Evolutionary conservation across 2,329 filamentous ascomycete species (phyloP).

Genomic region (Ophiostoma sp.): DNA sequence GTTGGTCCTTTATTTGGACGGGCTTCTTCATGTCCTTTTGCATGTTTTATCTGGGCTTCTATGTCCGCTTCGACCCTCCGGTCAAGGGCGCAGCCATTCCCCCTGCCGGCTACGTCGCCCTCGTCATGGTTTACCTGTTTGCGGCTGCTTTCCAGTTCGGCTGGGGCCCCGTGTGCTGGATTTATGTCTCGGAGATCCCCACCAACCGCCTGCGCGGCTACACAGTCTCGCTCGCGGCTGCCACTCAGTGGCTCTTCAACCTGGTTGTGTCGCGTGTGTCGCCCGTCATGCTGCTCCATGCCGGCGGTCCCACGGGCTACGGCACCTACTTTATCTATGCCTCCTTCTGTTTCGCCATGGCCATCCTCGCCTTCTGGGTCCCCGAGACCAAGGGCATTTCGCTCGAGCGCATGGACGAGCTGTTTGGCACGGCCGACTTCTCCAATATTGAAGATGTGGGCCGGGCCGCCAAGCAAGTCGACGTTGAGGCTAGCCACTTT

Average conservation of each 20-base stretch:
- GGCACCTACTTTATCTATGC: slow-evolving; percentile 61
- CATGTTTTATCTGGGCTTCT: slow-evolving; percentile 65
- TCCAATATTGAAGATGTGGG: slow-evolving; percentile 31
- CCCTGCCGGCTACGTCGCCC: slow-evolving; percentile 52
- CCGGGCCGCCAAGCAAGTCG: slow-evolving; percentile 24
- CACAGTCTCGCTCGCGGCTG: slow-evolving; percentile 62
- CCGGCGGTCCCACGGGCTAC: slow-evolving; percentile 32
- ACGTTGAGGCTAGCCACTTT: slow-evolving; percentile 22
- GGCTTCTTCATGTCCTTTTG: slow-evolving; percentile 34
- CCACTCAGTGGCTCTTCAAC: slow-evolving; percentile 66
- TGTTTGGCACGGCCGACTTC: slow-evolving; percentile 33
- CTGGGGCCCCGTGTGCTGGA: slow-evolving; percentile 67
- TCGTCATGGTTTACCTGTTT: slow-evolving; percentile 65
- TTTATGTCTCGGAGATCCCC: slow-evolving; percentile 60
- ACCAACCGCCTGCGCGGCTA: slow-evolving; percentile 58
- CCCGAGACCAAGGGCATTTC: slow-evolving; percentile 34
- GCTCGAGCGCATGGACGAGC: slow-evolving; percentile 35
- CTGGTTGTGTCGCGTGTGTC: slow-evolving; percentile 62
- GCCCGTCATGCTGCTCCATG: slow-evolving; percentile 57
- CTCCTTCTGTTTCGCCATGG: slow-evolving; percentile 58
- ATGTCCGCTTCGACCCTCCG: slow-evolving; percentile 51
- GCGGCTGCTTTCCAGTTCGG: slow-evolving; percentile 61
- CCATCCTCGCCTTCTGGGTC: slow-evolving; percentile 38
- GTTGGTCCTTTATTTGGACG: slow-evolving; percentile 59
- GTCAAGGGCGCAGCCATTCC: slow-evolving; percentile 41